Evolutionary conservation across 441 rosid genomes (phyloP), one percentile per base, ranked within the genome.

Genomic region (Pelargonium fulgidum): DNA sequence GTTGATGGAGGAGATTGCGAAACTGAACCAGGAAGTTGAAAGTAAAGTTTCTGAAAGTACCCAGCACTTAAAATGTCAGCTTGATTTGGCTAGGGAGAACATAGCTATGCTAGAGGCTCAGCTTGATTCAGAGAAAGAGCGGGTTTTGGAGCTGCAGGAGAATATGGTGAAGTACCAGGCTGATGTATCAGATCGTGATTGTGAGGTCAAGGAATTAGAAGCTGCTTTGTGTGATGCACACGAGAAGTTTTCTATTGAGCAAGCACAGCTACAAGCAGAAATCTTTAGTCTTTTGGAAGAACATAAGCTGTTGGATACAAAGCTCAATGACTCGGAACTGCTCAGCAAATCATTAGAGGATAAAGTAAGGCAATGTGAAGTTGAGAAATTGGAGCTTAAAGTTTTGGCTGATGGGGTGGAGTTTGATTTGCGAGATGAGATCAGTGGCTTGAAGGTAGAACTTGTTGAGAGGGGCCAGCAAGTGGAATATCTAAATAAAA

Each of bases 401-500:
- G 61, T 22, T 56, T 11, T 68, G 66, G 64, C 71, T 59, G 82
- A 80, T 48, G 48, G 59, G 4, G 75, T 58, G 48, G 82, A 74
- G 72, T 24, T 41, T 0, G 63, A 61, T 24, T 65, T 75, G 74
- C 81, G 70, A 77, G 77, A 58, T 29, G 83, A 81, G 62, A 79
- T 81, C 70, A 65, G 67, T 70, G 80, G 76, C 52, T 39, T 87
- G 86, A 80, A 79, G 80, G 75, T 20, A 61, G 84, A 81, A 47
- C 76, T 89, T 44, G 68, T 63, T 10, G 82, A 77, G 16, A 79
- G 79, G 73, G 72, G 54, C 26, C 78, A 67, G 19, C 77, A 42
- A 3, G 69, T 81, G 7, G 87, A 87, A 64, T 73, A 68, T n/a
- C 69, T 88, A 69, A 85, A 84, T 76, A 87, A 82, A 76, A 78